Base-by-base conservation (phyloP, 2,329 filamentous ascomycete species). In the Colletotrichum nymphaeae region DNA sequence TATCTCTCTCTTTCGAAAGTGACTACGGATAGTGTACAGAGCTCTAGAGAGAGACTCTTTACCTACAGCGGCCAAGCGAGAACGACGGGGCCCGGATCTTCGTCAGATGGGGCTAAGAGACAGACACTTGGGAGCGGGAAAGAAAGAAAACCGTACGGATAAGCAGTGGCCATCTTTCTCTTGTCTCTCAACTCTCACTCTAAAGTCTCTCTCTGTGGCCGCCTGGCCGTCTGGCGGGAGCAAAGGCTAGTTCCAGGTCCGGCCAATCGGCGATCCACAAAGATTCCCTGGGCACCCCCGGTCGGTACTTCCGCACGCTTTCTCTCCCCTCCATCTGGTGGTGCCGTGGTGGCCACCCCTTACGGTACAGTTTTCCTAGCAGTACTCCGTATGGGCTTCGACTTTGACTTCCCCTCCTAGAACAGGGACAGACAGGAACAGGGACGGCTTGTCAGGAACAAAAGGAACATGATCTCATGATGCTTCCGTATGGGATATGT, bases 221-320 rank as follows among this genome's bases (percentile, higher is more conserved):
- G 32, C 32, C 32, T 42, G 37, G 37, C 37, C 37, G 37, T 6
- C 37, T 42, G 37, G 37, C 14, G 37, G 37, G 37, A 42, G 37
- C 16, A 24, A 52, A 52, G 56, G 58, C 42, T 66, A 66, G 30
- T 32, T 63, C 58, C 69, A 63, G 63, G 69, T 68, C 49, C 65
- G 69, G 65, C 58, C 69, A 72, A 72, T 72, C 65, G 69, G 65
- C 58, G 69, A 69, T 69, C 57, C 65, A 63, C 52, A 67, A 22
- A 16, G 53, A 28, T 35, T 35, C 58, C 58, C 60, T 53, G 66
- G 67, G n/a, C 3, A 7, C 32, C 69, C 69, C 69, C 57, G 52
- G 69, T 68, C 57, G 68, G 62, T 60, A 66, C 62, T 37, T 70
- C 55, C 62, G 62, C 60, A 59, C 49, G 24, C 52, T 56, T 58